phyloP scores from a whole-genome alignment of 495 filamentous ascomycete genomes.

The Penicillium crystallinum region DNA sequence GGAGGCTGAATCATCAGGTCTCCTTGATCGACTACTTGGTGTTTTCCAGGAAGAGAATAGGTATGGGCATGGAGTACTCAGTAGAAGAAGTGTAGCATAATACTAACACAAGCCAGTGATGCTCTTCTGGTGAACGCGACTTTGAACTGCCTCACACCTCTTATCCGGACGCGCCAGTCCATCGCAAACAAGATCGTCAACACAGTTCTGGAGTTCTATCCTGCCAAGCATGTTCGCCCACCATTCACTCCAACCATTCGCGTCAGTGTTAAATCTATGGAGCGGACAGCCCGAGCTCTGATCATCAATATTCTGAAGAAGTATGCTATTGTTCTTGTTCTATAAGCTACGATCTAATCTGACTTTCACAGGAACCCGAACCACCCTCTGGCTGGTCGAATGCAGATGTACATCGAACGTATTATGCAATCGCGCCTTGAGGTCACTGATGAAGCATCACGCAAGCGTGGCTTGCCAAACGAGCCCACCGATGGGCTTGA shows the following conservation, averaged over 20 bases:
- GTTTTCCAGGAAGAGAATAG: conserved; percentile 80
- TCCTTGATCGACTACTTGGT: conserved; percentile 84
- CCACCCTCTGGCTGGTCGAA: conserved; percentile 59
- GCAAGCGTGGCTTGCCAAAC: conserved; percentile 66
- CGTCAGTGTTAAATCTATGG: conserved; percentile 86
- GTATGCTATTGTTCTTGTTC: conserved; percentile 36
- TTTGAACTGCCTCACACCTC: conserved; percentile 73
- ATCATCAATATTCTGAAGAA: conserved; percentile 73
- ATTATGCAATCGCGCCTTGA: conserved; percentile 69
- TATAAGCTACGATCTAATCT: not conserved
- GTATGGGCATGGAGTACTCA: conserved; percentile 39
- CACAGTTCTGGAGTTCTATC: conserved; percentile 86
- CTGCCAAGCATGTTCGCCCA: conserved; percentile 67
- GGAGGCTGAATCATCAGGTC: conserved; percentile 84
- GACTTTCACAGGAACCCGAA: conserved; percentile 56
- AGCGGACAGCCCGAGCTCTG: conserved; percentile 79
- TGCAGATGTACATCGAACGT: conserved; percentile 77
- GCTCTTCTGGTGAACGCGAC: conserved; percentile 88
- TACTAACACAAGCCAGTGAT: conserved; percentile 52
- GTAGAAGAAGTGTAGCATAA: conserved; percentile 1
- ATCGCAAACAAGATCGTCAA: conserved; percentile 81
- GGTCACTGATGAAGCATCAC: conserved; percentile 62
- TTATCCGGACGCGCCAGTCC: conserved; percentile 73
- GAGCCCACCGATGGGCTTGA: conserved; percentile 67
- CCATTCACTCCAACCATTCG: conserved; percentile 73